Conservation (phyloP, 179 eudicot species). For the Corrigiola litoralis region DNA sequence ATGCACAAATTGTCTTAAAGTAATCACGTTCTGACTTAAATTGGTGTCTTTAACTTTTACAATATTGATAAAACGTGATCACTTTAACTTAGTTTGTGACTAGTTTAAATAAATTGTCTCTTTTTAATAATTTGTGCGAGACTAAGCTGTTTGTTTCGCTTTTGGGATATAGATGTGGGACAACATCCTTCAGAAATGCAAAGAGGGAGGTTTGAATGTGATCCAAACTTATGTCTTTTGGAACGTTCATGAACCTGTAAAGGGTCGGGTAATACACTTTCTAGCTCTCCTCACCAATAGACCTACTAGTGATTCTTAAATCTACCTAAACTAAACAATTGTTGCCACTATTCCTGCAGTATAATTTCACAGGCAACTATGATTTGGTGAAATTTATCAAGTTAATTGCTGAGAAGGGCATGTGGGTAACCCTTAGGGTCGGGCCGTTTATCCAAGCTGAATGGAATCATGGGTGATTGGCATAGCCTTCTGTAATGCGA, state of each 20-base stretch:
- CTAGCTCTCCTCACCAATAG: background rate
- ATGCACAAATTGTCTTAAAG: too few species aligned
- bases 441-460: slow-evolving; percentile 92
- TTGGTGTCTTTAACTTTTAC: too few species aligned
- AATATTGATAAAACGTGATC: too few species aligned
- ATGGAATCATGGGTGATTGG: slow-evolving; percentile 85
- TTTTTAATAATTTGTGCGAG: too few species aligned
- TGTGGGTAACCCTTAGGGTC: slow-evolving; percentile 63
- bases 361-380: slow-evolving; percentile 53
- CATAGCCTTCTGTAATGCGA: too few species aligned
- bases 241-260: slow-evolving; percentile 84
- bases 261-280: slow-evolving; percentile 55
- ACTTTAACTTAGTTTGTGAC: too few species aligned
- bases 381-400: slow-evolving; percentile 74
- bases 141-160: too few species aligned
- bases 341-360: slow-evolving; percentile 38
- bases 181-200: slow-evolving; percentile 49
- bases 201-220: slow-evolving; percentile 71
- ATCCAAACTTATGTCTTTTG: slow-evolving; percentile 88
- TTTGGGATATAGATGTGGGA: slow-evolving; percentile 60
- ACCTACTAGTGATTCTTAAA: too few species aligned
- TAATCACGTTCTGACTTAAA: too few species aligned
- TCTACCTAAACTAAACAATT: background rate
- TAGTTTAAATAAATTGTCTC: too few species aligned
- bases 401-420: slow-evolving; percentile 43